phyloP scores from a whole-genome alignment of 108 stramenopile genomes.

The Cyclostephanos tholiformis region DNA sequence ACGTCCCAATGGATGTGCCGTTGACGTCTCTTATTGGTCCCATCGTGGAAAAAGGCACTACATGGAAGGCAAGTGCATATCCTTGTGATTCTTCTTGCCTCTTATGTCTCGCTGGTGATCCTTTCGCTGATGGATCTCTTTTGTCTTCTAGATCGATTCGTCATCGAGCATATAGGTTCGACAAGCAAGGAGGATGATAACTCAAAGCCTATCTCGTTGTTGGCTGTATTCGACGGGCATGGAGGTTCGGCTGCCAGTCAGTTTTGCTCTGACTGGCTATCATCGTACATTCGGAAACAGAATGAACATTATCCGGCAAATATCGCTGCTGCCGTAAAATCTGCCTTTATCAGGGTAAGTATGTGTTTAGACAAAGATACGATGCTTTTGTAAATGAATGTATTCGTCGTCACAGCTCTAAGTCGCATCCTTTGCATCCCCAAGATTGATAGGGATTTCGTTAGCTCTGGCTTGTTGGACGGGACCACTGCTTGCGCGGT shows the following conservation, averaged over 20 bases:
- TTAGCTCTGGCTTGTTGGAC: conserved; percentile 75
- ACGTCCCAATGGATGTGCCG: conserved; percentile 67
- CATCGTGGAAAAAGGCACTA: conserved; percentile 77
- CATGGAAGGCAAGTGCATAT: conserved; percentile 84
- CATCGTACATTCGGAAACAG: conserved; percentile 69
- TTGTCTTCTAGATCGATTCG: conserved; percentile 58
- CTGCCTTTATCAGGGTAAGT: conserved; percentile 58
- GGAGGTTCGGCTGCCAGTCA: conserved; percentile 91
- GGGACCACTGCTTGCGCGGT: conserved; percentile 86
- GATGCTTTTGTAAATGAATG: not conserved
- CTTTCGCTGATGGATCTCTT: conserved; percentile 6
- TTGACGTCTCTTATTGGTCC: conserved; percentile 85
- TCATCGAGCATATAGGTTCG: conserved; percentile 79
- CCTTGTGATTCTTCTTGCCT: not conserved
- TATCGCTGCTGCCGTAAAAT: conserved; percentile 76
- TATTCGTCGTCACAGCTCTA: not conserved
- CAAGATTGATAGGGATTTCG: conserved; percentile 80
- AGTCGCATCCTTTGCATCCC: conserved; percentile 7
- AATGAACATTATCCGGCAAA: conserved; percentile 73
- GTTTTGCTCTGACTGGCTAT: conserved; percentile 88
- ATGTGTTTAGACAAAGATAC: not conserved
- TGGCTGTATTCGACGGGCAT: conserved; percentile 96
- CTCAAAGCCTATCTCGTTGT: conserved; percentile 64
- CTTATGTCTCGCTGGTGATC: not conserved
- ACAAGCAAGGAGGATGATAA: conserved; percentile 41